phyloP scores from a whole-genome alignment of 2,329 filamentous ascomycete genomes.

The Fusarium keratoplasticum region DNA sequence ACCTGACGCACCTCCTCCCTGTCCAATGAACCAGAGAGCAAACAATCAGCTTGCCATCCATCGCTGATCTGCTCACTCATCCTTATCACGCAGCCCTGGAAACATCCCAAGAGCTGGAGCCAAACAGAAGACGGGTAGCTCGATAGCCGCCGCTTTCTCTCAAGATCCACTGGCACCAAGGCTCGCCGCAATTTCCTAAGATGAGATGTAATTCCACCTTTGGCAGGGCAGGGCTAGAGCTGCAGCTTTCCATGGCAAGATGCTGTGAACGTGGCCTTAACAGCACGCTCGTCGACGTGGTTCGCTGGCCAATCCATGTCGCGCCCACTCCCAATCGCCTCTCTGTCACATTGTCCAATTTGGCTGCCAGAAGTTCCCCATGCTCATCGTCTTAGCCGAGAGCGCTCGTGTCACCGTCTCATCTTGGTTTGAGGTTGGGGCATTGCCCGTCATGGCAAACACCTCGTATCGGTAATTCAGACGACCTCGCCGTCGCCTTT shows the following conservation, averaged over 20 bases:
- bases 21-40: background rate
- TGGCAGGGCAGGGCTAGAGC: conserved; percentile 24
- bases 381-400: conserved; percentile 15
- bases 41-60: background rate
- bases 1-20: conserved; percentile 13
- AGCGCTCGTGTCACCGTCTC: conserved; percentile 17
- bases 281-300: conserved; percentile 9
- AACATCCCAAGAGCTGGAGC: background rate
- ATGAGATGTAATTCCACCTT: conserved; percentile 43
- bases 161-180: conserved; percentile 34
- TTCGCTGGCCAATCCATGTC: conserved; percentile 19
- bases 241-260: conserved; percentile 21
- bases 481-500: background rate
- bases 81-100: background rate
- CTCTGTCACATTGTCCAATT: conserved; percentile 24
- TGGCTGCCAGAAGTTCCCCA: conserved; percentile 15
- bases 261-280: conserved; percentile 32
- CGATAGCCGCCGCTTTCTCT: conserved; percentile 27
- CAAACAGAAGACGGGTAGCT: conserved; percentile 4
- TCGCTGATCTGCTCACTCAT: background rate
- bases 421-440: conserved; percentile 26
- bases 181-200: conserved; percentile 44
- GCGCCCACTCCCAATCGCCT: conserved; percentile 22
- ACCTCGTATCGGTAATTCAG: conserved; percentile 13
- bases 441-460: conserved; percentile 14